Base-by-base conservation (phyloP, 2,329 filamentous ascomycete species). In the Colletotrichum sp. region DNA sequence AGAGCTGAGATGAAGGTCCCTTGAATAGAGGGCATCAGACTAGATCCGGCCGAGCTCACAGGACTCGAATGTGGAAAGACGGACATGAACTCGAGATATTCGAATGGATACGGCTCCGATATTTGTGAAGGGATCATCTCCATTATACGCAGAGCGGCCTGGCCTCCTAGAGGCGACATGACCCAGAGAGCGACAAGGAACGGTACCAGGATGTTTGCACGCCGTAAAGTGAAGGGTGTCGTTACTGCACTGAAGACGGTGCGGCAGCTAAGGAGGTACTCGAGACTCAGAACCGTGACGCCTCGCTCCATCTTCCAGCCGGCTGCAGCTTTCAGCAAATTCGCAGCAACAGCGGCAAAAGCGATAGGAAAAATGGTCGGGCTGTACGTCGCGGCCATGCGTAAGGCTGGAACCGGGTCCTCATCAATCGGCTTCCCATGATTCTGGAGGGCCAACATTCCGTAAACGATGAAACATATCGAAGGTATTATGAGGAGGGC, bases 221-320 rank as follows among this genome's bases (percentile, higher is more conserved):
- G 30, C 2, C 64, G 64, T 4, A 73, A 30, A 10, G 38, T 21
- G 0, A 73, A 34, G 1, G 64, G 64, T 5, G 64, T 48, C 3
- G 64, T 73, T 4, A 73, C n/a, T 7, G 71, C 65, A 32, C 65
- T 73, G 30, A 65, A 68, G 15, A 68, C 71, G 6, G 71, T 64
- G 7, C 65, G 71, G 18, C 71, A 62, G 16, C 58, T 56, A 2
- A 73, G 56, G 0, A 73, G 71, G 60, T 68, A 73, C 15, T 73
- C 71, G 5, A 73, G 13, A 8, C 60, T 60, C 2, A 73, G 65
- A 2, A 73, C 8, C 9, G 71, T 28, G 30, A 73, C 55, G 28
- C 71, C 71, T 24, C 56, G 34, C 16, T 73, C 71, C 15, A 73
- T 30, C 58, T 73, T 73, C 71, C 71, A 68, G n/a, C 38, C 65